phyloP scores from a whole-genome alignment of 192 early-diverging fungal genomes.

The Entomortierella beljakovae region DNA sequence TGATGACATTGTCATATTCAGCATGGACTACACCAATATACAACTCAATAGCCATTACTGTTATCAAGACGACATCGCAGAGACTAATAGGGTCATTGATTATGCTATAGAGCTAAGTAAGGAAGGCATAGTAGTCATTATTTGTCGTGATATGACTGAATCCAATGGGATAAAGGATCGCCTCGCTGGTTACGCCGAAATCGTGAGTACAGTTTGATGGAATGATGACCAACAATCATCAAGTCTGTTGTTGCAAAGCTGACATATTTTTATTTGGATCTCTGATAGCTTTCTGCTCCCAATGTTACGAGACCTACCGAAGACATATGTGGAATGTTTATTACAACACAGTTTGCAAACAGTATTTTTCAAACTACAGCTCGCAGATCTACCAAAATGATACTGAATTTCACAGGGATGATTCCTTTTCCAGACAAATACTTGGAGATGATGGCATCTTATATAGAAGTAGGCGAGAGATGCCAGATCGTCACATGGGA shows the following conservation, averaged over 20 bases:
- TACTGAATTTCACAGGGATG: conserved; percentile 16
- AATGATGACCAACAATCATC: neutral
- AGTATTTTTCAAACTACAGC: neutral
- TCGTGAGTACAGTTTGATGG: conserved; percentile 3
- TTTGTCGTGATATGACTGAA: conserved; percentile 21
- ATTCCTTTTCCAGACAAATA: conserved; percentile 1
- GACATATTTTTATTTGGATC: neutral
- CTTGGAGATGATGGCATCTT: conserved; percentile 25
- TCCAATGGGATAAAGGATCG: neutral
- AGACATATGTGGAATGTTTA: conserved; percentile 9
- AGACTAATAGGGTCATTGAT: neutral
- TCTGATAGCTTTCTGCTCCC: neutral
- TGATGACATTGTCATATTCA: conserved; percentile 4
- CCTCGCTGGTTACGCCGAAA: conserved; percentile 4
- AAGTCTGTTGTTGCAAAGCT: neutral
- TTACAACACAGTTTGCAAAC: conserved; percentile 1
- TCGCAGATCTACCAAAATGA: conserved; percentile 15
- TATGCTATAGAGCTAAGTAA: conserved; percentile 19
- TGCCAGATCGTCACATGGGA: conserved; percentile 27
- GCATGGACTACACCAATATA: conserved; percentile 23
- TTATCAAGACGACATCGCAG: neutral
- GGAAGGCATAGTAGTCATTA: conserved; percentile 12
- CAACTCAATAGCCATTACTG: conserved; percentile 4
- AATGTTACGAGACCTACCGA: neutral
- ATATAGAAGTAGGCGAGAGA: conserved; percentile 25